phyloP scores from a whole-genome alignment of 75 land plant genomes.

The Picea glauca region DNA sequence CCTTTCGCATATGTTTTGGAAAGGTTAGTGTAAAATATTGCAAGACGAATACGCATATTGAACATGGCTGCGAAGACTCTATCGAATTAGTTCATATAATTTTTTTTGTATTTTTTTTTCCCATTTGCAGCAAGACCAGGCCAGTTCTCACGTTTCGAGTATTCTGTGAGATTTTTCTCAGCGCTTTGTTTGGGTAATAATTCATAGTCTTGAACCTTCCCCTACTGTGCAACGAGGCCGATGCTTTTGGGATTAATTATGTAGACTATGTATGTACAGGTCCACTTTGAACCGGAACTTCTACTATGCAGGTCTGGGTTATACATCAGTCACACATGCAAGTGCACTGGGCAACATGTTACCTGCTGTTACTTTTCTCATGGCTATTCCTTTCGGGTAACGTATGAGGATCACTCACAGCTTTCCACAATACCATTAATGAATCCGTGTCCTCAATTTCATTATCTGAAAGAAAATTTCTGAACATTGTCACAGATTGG shows the following conservation, averaged over 20 bases:
- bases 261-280: constrained; percentile 24
- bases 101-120: not conserved
- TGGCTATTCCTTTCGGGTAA: constrained; percentile 75
- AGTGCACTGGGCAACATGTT: constrained; percentile 59
- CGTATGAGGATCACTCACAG: not conserved
- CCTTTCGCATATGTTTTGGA: constrained; percentile 26
- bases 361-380: constrained; percentile 70
- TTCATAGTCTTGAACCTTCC: not conserved
- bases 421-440: not conserved
- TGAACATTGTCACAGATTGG: not conserved
- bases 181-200: constrained; percentile 19
- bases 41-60: not conserved
- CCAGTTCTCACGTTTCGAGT: constrained; percentile 11
- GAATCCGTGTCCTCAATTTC: constrained; percentile 14
- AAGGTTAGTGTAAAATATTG: constrained; percentile 10
- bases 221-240: not conserved
- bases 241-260: not conserved
- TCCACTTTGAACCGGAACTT: constrained; percentile 38
- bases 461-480: constrained; percentile 30
- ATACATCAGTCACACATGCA: constrained; percentile 69
- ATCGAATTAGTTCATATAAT: not conserved
- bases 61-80: not conserved
- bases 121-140: constrained; percentile 12
- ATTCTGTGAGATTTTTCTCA: constrained; percentile 14
- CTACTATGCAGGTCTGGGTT: constrained; percentile 40